A percentile compares a stretch with the other conserved stretches of the same genome.
Evolutionary conservation across 208 protist species (phyloP).

Genomic region (Crithidia fasciculata): DNA sequence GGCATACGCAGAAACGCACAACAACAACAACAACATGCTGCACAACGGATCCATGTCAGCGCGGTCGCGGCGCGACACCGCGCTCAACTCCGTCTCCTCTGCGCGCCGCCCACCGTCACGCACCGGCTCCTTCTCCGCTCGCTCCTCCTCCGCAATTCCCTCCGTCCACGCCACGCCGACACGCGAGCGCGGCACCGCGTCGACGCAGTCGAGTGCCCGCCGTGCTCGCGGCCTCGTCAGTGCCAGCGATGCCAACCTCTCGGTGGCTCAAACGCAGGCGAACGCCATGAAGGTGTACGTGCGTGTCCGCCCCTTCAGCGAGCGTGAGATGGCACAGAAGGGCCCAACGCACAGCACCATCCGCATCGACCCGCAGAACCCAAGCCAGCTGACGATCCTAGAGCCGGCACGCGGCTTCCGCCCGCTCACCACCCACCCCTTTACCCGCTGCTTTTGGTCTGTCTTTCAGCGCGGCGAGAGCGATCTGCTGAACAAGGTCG

Average conservation of each 20-base stretch:
- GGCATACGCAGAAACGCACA: not conserved
- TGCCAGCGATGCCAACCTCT: not conserved
- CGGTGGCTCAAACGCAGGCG: conserved; percentile 28
- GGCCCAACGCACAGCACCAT: conserved; percentile 62
- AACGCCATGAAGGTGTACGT: conserved; percentile 90
- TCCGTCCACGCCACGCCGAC: conserved; percentile 27
- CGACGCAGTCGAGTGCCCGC: conserved; percentile 10
- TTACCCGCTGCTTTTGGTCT: conserved; percentile 85
- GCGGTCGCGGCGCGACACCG: conserved; percentile 4
- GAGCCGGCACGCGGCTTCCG: conserved; percentile 68
- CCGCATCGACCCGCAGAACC: conserved; percentile 77
- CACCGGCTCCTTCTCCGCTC: conserved; percentile 6
- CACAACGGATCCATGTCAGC: conserved; percentile 13
- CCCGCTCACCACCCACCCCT: conserved; percentile 65
- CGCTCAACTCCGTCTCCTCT: conserved; percentile 10
- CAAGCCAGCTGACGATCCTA: conserved; percentile 66
- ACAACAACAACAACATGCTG: conserved; percentile 6
- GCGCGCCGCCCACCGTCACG: conserved; percentile 12
- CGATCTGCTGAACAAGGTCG: conserved; percentile 41
- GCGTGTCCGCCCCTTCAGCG: conserved; percentile 84
- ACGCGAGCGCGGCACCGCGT: conserved; percentile 6
- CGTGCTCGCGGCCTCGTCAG: conserved; percentile 3
- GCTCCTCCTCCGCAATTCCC: conserved; percentile 5
- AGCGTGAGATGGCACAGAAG: conserved; percentile 69
- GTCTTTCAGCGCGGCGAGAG: conserved; percentile 47